A percentile compares a stretch with the other conserved stretches of the same genome.
Conservation (phyloP, 163 green algal species). For the Prototheca wickerhamii region DNA sequence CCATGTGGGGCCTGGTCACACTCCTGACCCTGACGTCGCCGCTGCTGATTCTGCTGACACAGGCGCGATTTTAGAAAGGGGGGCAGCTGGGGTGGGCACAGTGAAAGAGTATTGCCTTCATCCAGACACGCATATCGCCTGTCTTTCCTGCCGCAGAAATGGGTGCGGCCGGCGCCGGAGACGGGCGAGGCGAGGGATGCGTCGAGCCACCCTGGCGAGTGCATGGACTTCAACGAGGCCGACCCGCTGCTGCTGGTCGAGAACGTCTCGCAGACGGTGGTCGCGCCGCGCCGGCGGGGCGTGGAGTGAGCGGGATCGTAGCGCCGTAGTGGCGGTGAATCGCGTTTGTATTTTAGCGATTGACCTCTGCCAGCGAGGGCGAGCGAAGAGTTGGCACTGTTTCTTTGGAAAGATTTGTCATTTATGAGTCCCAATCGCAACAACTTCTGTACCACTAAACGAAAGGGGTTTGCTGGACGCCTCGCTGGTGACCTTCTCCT, state of each 20-base stretch:
- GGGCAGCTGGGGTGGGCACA: neutral
- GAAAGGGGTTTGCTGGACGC: no score
- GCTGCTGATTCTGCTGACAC: constrained; percentile 14
- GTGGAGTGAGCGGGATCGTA: no score
- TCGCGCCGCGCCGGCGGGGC: neutral
- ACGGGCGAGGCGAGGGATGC: neutral
- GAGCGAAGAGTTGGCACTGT: no score
- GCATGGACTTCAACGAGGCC: constrained; percentile 20
- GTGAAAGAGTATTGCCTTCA: neutral
- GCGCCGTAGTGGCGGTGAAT: no score
- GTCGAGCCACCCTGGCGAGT: neutral
- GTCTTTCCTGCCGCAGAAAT: neutral
- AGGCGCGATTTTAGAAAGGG: neutral
- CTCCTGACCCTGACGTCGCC: constrained; percentile 15
- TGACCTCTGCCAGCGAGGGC: no score
- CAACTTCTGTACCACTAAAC: no score
- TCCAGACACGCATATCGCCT: neutral
- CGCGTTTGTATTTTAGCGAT: no score
- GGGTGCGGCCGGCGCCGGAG: neutral
- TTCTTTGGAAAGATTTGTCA: no score
- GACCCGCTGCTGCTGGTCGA: constrained; percentile 12
- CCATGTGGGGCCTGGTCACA: constrained; percentile 16
- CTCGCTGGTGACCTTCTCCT: no score
- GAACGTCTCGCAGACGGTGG: constrained; percentile 13
- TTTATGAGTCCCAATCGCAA: no score